Evolutionary conservation across 129 eudicot genomes (phyloP), one percentile per base, ranked within the genome.

Genomic region (Artemisia argyi): DNA sequence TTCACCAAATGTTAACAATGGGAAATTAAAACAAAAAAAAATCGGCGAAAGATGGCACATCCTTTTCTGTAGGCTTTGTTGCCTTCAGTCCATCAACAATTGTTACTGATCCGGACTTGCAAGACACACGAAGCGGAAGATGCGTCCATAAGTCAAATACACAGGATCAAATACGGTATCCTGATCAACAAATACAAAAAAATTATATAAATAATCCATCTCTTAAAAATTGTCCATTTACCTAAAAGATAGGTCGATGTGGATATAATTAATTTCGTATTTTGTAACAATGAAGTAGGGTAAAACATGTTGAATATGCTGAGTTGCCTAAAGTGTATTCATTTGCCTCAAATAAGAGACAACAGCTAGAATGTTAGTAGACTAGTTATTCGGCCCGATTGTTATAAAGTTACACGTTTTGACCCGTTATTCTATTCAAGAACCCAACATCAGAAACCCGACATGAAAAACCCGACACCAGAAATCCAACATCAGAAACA

Each of bases 91-190:
- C 99, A 58, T 95, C 96, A 20, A 95, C 96, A 56, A 91, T 84
- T 44, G 89, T 95, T 75, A 91, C 99, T 52, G 97, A 90, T 69
- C 85, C 96, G 57, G 96, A 86, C 50, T 89, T 88, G 79, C 99
- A 95, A 52, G 99, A 73, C 99, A 95, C 84, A 85, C 84, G 79
- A 86, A 86, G 79, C 99, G 91, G 78, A 88, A 86, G 71, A 95
- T 88, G 71, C 91, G 99, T 66, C 99, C 97, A 69, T 97, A 95
- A 2, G 85, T 81, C 71, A 90, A 82, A 84, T 95, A 87, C 26
- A 95, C 94, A 1, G 99, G 95, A 66, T 95, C 99, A 67, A 95
- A 95, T 24, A 95, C 84, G 0, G 96, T 88, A 65, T 95, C 99
- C 99, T 95, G 86, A 46, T 11, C 14, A 78, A 77, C 26, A 54